Evolutionary conservation across 345 rosid genomes (phyloP).

Genomic region (Orychophragmus violaceus): DNA sequence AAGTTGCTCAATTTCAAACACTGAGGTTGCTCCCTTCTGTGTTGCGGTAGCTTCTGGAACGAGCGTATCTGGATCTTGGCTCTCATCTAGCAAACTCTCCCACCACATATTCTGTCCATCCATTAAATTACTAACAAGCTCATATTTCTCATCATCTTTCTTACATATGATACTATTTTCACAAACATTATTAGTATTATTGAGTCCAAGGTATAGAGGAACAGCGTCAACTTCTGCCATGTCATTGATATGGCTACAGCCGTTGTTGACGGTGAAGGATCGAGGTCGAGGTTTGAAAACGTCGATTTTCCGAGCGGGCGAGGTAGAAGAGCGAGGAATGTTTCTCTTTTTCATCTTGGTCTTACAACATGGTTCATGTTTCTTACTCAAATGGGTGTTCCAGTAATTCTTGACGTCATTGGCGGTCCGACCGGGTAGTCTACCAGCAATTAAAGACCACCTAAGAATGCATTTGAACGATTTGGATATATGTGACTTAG

Average conservation of each 20-base stretch:
- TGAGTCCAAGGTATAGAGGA: not conserved
- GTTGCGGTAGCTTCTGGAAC: not conserved
- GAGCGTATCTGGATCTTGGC: not conserved
- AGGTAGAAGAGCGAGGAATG: not conserved
- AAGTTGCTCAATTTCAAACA: conserved; percentile 27
- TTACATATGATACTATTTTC: conserved; percentile 4
- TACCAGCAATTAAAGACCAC: conserved; percentile 55
- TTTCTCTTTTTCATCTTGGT: conserved; percentile 5
- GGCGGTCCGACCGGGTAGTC: conserved; percentile 51
- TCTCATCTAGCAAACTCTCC: conserved; percentile 15
- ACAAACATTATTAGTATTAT: not conserved
- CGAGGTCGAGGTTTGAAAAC: conserved; percentile 30
- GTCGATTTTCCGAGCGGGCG: conserved; percentile 3
- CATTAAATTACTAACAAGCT: not conserved
- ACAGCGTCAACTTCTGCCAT: not conserved
- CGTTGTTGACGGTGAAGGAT: conserved; percentile 5
- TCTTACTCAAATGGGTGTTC: conserved; percentile 53
- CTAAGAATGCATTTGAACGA: conserved; percentile 11
- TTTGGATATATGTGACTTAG: not conserved
- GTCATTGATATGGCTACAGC: not conserved
- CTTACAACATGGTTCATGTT: conserved; percentile 8
- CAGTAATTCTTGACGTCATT: conserved; percentile 54
- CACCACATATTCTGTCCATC: conserved; percentile 21
- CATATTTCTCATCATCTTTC: not conserved
- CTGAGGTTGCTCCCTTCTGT: not conserved